phyloP scores from a whole-genome alignment of 1,139 yeast genomes.

The Candida pseudoviswanathii region DNA sequence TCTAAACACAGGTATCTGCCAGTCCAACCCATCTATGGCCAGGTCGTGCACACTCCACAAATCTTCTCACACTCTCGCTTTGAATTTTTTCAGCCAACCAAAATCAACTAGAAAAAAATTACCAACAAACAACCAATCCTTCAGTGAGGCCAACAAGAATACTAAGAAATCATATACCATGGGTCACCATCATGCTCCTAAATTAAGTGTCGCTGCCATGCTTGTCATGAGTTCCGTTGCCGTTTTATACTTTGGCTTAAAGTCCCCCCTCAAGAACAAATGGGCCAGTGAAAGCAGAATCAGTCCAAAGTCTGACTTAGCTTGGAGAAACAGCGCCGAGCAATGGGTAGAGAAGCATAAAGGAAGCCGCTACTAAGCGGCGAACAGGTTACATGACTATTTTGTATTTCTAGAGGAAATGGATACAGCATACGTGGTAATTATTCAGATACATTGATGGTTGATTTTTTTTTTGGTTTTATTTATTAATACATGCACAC shows the following conservation, averaged over 20 bases:
- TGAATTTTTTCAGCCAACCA: constrained; percentile 14
- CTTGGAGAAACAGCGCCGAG: constrained; percentile 54
- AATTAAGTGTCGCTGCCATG: constrained; percentile 43
- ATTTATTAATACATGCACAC: background rate
- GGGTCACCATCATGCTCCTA: constrained; percentile 39
- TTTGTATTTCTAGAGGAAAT: background rate
- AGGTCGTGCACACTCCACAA: constrained; percentile 1
- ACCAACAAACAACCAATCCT: background rate
- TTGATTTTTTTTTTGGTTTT: background rate
- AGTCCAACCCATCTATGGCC: background rate
- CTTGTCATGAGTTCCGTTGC: constrained; percentile 51
- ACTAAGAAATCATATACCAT: constrained; percentile 2
- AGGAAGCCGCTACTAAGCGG: constrained; percentile 6
- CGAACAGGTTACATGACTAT: too few relatives aligned
- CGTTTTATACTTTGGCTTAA: constrained; percentile 39
- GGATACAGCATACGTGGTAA: background rate
- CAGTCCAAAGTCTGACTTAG: constrained; percentile 53
- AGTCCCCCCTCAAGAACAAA: constrained; percentile 49
- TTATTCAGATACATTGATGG: background rate
- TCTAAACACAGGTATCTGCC: too few relatives aligned
- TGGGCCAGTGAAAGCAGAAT: constrained; percentile 47
- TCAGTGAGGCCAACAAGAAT: too few relatives aligned
- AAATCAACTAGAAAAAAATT: constrained; percentile 13
- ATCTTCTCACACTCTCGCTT: background rate
- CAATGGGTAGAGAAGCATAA: constrained; percentile 45